Conservation (phyloP, 768 basidiomycete genomes). For the Serpula lacrymans region DNA sequence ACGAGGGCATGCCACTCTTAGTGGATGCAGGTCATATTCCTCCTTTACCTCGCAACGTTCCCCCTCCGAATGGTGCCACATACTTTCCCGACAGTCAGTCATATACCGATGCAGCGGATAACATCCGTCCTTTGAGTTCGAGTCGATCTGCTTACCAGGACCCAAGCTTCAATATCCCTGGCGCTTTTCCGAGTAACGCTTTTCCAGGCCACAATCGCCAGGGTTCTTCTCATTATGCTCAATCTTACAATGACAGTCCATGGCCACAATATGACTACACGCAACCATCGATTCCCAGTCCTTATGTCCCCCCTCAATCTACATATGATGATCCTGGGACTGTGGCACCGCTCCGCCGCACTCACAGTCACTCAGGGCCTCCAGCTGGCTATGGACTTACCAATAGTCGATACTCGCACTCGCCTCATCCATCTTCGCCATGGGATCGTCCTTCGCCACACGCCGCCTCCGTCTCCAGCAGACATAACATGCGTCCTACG, state of each 20-base stretch:
- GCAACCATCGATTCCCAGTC: conserved; percentile 20
- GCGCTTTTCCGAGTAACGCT: conserved; percentile 2
- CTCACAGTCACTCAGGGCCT: conserved; percentile 2
- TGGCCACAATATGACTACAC: conserved; percentile 7
- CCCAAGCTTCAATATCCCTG: conserved; percentile 1
- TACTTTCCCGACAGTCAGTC: conserved; percentile 10
- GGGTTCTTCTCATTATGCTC: no score
- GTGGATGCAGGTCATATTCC: conserved; percentile 16
- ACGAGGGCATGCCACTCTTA: conserved; percentile 23
- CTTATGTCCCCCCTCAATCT: conserved; percentile 23
- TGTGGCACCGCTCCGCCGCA: conserved; percentile 5
- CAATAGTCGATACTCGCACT: no score
- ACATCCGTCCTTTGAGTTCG: no score
- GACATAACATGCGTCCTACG: conserved; percentile 15
- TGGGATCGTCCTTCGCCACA: no score
- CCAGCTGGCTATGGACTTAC: no score
- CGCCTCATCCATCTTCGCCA: no score
- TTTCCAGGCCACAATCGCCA: conserved; percentile 15
- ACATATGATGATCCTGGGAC: no score
- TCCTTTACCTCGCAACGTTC: conserved; percentile 13
- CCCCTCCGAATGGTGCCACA: conserved; percentile 20
- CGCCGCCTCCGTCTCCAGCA: no score
- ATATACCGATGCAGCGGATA: no score
- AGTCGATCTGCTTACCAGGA: background rate
- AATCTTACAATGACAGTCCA: background rate